Evolutionary conservation across 2,329 filamentous ascomycete species (phyloP).

Genomic region (Trichoderma cornu-damae): DNA sequence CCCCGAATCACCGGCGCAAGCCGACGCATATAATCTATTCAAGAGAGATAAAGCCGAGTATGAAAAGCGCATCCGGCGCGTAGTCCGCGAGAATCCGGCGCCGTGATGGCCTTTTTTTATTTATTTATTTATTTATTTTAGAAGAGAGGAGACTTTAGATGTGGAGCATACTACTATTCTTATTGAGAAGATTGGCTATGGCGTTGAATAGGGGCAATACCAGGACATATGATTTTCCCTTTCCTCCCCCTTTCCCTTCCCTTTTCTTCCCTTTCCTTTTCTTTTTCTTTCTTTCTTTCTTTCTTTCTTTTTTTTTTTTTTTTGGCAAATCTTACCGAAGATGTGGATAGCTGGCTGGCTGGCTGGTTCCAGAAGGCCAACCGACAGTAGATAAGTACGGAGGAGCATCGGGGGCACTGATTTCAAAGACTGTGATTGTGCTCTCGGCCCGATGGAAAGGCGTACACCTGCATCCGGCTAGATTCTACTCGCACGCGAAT

Average conservation of each 20-base stretch:
- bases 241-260: too few relatives aligned
- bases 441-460: neutral
- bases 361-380: neutral
- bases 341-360: neutral
- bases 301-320: neutral
- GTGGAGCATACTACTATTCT: constrained; percentile 6
- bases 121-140: too few relatives aligned
- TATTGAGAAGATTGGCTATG: constrained; percentile 24
- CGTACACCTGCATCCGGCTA: neutral
- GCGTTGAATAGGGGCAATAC: constrained; percentile 30
- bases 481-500: neutral
- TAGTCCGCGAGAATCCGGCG: constrained; percentile 85
- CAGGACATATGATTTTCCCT: constrained; percentile 26
- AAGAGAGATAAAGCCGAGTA: constrained; percentile 86
- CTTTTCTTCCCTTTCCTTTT: neutral
- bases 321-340: neutral
- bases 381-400: neutral
- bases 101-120: constrained; percentile 52
- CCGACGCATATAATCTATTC: constrained; percentile 94
- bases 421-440: neutral
- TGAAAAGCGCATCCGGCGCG: constrained; percentile 77
- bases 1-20: constrained; percentile 92
- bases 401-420: neutral
- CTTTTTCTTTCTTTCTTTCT: neutral
- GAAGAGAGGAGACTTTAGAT: neutral